phyloP scores from a whole-genome alignment of 2,329 filamentous ascomycete genomes.

The Alternaria gansuensis region DNA sequence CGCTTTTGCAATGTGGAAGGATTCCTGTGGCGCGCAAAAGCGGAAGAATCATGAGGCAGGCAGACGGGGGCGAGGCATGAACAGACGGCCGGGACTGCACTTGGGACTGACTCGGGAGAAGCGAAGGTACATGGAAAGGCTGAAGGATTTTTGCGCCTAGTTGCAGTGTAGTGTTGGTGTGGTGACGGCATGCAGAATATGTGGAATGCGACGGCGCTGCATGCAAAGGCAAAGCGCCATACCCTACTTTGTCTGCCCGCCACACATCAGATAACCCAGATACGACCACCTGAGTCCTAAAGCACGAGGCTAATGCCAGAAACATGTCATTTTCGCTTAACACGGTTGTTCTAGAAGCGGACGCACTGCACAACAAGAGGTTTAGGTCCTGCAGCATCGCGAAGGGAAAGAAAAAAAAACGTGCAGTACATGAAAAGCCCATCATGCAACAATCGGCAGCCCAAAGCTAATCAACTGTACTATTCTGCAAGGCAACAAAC shows the following conservation, averaged over 20 bases:
- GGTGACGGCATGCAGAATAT: neutral
- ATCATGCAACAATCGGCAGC: conserved; percentile 5
- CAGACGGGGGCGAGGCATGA: neutral
- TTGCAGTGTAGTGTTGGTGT: neutral
- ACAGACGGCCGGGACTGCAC: neutral
- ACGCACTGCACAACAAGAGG: neutral
- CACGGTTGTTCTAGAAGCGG: conserved; percentile 6
- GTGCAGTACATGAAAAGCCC: conserved; percentile 5
- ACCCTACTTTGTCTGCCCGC: neutral
- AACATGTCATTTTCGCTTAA: conserved; percentile 9
- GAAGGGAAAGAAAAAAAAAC: conserved; percentile 1
- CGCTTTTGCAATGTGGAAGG: conserved; percentile 5
- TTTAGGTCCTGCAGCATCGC: conserved; percentile 1
- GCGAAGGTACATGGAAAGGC: conserved; percentile 2
- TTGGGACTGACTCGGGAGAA: conserved; percentile 3
- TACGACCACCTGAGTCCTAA: neutral
- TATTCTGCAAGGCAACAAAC: neutral
- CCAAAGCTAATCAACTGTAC: neutral
- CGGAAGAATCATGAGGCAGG: conserved; percentile 2
- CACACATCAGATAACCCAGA: neutral
- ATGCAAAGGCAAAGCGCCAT: neutral
- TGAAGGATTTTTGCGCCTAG: conserved; percentile 5
- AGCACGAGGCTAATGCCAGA: conserved; percentile 2
- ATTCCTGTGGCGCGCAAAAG: conserved; percentile 4
- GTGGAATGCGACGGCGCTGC: conserved; percentile 3